phyloP scores from a whole-genome alignment of 202 grass and related monocot genomes.

The Panicum virgatum region DNA sequence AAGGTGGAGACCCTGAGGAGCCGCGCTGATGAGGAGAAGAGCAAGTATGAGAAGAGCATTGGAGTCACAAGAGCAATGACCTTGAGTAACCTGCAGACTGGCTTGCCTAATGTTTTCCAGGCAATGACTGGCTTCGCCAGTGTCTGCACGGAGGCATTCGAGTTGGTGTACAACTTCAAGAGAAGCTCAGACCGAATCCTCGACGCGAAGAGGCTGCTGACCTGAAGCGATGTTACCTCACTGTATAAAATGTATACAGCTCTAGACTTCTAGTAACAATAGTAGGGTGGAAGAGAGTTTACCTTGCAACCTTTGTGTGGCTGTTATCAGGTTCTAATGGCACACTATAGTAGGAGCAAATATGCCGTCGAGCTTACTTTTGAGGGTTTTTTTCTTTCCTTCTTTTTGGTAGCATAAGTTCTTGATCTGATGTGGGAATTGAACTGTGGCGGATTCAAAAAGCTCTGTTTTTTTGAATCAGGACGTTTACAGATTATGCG shows the following conservation, averaged over 20 bases:
- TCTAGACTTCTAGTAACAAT: constrained; percentile 32
- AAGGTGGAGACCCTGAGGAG: constrained; percentile 73
- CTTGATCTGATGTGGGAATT: neutral
- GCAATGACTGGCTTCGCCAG: constrained; percentile 92
- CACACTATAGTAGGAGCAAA: constrained; percentile 28
- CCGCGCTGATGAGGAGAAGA: constrained; percentile 90
- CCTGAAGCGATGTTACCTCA: constrained; percentile 28
- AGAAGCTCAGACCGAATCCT: constrained; percentile 57
- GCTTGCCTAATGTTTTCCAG: constrained; percentile 91
- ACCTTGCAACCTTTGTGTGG: constrained; percentile 27
- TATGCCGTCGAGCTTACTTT: constrained; percentile 30
- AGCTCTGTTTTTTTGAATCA: constrained; percentile 16
- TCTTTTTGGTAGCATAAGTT: constrained; percentile 13
- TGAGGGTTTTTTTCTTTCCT: constrained; percentile 2
- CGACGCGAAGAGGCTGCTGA: constrained; percentile 68
- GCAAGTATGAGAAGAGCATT: constrained; percentile 91
- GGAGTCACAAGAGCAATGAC: constrained; percentile 95
- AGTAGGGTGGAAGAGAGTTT: constrained; percentile 27
- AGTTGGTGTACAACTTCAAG: constrained; percentile 81
- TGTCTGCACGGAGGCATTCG: constrained; percentile 81
- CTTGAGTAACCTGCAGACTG: constrained; percentile 91
- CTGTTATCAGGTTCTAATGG: constrained; percentile 22
- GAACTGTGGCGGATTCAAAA: constrained; percentile 1
- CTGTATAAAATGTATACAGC: constrained; percentile 65
- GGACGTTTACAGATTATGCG: neutral